Evolutionary conservation across 2,329 filamentous ascomycete genomes (phyloP), one percentile per base, ranked within the genome.

Genomic region (Stagonosporopsis rhizophila): DNA sequence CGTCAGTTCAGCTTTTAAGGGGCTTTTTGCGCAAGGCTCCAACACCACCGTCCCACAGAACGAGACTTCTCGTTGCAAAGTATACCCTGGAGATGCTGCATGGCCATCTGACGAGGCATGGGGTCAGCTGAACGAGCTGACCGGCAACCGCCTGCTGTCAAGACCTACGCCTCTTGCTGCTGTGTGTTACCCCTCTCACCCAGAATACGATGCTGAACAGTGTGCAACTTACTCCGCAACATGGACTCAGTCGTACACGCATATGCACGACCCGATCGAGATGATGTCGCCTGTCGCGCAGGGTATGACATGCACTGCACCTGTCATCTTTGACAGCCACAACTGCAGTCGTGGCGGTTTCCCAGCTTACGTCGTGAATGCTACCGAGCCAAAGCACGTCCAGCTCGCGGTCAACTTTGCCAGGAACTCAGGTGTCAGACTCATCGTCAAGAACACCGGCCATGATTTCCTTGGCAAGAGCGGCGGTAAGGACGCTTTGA

Each of bases 51-150:
- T 59, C 3, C 53, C 64, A 19, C 59, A 48, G n/a, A 60, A 57
- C 25, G 57, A 55, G 20, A 61, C 62, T 9, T 67, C 67, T 11
- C 54, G 67, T 58, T 85, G 82, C 72, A 85, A 83, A 67, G 75
- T 80, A 2, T 80, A 78, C 41, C 82, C 81, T 1, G 77, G 75
- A 19, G 77, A 78, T 14, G 22, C 67, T 7, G 67, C 67, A 42
- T 86, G 83, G 84, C 84, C 84, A 0, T 78, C 77, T 0, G 57
- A 75, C 12, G 62, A 71, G 0, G 70, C 69, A 12, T 86, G 83
- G 83, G 56, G 64, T 6, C 60, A 62, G 14, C 75, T 86, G 47
- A 83, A 85, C 68, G 62, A 67, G 17, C 39, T 69, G 30, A 68
- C 68, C 35, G 70, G 64, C 41, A 64, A 66, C 35, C 66, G 66